Conservation (phyloP, 2,329 filamentous ascomycete species). For the Calonectria honghensis region DNA sequence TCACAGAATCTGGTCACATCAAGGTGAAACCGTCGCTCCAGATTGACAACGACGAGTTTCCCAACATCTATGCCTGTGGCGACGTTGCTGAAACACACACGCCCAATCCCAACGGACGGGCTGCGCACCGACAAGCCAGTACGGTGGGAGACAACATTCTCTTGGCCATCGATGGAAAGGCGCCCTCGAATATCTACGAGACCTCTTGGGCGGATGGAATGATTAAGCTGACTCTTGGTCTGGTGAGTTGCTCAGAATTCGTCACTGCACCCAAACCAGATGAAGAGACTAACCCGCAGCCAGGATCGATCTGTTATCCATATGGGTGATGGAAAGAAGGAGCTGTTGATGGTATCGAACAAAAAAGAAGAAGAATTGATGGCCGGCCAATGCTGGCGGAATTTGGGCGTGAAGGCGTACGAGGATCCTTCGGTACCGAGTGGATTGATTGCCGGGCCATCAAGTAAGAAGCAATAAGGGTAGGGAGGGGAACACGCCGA, state of each 20-base stretch:
- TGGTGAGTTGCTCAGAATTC: conserved; percentile 61
- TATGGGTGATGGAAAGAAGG: conserved; percentile 64
- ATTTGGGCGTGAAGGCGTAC: conserved; percentile 67
- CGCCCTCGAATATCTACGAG: conserved; percentile 62
- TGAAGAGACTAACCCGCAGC: not conserved
- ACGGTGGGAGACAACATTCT: conserved; percentile 74
- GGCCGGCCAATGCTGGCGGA: conserved; percentile 64
- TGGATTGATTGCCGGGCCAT: not conserved
- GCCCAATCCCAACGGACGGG: conserved; percentile 71
- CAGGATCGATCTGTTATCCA: conserved; percentile 68
- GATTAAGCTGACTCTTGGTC: conserved; percentile 73
- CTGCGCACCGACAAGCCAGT: conserved; percentile 72
- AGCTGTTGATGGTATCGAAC: conserved; percentile 64
- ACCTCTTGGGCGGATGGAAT: conserved; percentile 68
- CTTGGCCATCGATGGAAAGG: conserved; percentile 64
- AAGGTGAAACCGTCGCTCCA: conserved; percentile 75
- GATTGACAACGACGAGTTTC: conserved; percentile 66
- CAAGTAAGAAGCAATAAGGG: not conserved
- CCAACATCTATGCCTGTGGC: conserved; percentile 77
- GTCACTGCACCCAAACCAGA: not conserved
- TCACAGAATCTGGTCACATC: conserved; percentile 70
- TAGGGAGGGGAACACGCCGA: not conserved
- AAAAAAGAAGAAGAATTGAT: conserved; percentile 67
- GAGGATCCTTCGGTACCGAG: conserved; percentile 57
- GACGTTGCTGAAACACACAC: conserved; percentile 74